Base-by-base conservation (phyloP, 257 asterid species). In the Solanum lignicaule region DNA sequence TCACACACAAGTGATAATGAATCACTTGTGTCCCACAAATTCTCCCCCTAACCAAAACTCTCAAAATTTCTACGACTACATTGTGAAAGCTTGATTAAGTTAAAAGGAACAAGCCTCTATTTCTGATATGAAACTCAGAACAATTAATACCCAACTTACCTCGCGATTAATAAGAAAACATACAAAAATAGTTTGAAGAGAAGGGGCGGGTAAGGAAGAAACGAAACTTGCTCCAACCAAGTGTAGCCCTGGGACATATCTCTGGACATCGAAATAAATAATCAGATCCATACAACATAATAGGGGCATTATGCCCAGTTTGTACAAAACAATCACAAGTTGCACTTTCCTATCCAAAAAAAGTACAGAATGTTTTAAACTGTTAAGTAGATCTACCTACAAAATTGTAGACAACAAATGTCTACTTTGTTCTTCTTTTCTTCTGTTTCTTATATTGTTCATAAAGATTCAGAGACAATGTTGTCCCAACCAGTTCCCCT, bases 401-500 rank as follows among this genome's bases (percentile, higher is more conserved):
- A 82, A 48, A 82, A 82, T 10, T 48, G 69, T 5, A 48, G 31
- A 82, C 41, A 48, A 48, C 69, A 48, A 14, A 48, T 29, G 69
- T 6, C 88, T 89, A 82, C 69, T 60, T 87, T 1, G 88, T 87
- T 89, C 91, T 93, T 91, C 87, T 91, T 90, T 89, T 94, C 92
- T 93, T 94, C 31, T 92, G 94, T 68, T 84, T 92, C 71, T 89
- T 93, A 84, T 93, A 95, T 32, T 90, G 91, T 68, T 94, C 94
- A 41, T 93, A 94, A 11, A 95, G 91, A 16, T 93, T 89, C 69
- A 96, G 89, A 5, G 90, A 91, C 88, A 52, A 38, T 2, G 87
- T 89, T 7, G 98, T 93, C 16, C 86, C 87, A 16, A 90, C 95
- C 73, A 95, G 88, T 90, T 97, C 98, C 5, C 93, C 85, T 89